A percentile compares a stretch with the other conserved stretches of the same genome.
These are phyloP conservation scores for Entrophospora sp. DNA, from an alignment of 192 early-diverging fungal genomes.

Conservation along the genomic window DNA sequence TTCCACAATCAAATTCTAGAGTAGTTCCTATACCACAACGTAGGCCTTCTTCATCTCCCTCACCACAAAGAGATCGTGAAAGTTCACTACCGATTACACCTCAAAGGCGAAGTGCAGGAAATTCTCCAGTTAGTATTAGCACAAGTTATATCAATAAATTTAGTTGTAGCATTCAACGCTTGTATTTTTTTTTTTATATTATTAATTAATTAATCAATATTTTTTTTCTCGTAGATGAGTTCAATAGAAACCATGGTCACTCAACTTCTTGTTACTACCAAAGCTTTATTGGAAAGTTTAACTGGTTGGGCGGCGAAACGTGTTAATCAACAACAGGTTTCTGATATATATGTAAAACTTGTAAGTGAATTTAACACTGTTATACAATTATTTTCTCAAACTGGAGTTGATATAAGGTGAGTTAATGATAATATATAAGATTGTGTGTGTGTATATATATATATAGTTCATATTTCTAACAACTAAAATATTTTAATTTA, in stretches of 20 bases:
- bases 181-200: not conserved
- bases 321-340: conserved; percentile 35
- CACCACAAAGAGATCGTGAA: not conserved
- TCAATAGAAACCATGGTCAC: conserved; percentile 41
- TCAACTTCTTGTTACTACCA: conserved; percentile 37
- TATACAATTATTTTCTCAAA: conserved; percentile 18
- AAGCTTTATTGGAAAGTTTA: conserved; percentile 36
- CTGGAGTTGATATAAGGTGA: conserved; percentile 32
- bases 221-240: conserved; percentile 26
- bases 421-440: not conserved
- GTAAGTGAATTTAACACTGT: conserved; percentile 30
- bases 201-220: not conserved
- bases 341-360: conserved; percentile 36
- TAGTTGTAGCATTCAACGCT: not conserved
- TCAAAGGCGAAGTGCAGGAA: conserved; percentile 9
- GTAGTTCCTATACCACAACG: not conserved
- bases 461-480: no score
- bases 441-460: not conserved
- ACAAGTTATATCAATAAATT: not conserved
- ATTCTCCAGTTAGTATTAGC: conserved; percentile 6
- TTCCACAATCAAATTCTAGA: not conserved
- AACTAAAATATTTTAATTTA: not conserved
- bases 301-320: conserved; percentile 36
- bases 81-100: not conserved
- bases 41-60: conserved; percentile 1